Evolutionary conservation across 352 stramenopile species (phyloP).

Genomic region (Salisapilia sapeloensis): DNA sequence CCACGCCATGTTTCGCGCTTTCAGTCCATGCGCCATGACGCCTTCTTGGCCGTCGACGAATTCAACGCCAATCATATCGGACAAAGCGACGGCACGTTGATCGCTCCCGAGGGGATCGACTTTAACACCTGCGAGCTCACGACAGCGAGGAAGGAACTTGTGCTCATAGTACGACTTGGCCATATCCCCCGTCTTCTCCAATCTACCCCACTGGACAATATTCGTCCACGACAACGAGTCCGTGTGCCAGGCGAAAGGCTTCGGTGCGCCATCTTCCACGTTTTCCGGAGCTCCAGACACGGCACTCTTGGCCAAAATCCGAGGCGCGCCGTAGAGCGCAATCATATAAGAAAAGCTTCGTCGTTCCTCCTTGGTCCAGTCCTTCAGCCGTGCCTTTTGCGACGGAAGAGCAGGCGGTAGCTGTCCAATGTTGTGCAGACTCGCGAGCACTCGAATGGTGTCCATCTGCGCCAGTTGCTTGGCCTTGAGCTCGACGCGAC

Average conservation of each 20-base stretch:
- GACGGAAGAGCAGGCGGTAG: constrained; percentile 30
- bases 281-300: constrained; percentile 12
- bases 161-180: constrained; percentile 47
- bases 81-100: constrained; percentile 49
- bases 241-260: constrained; percentile 51
- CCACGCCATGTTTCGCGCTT: constrained; percentile 74
- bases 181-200: constrained; percentile 64
- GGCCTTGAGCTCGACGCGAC: constrained; percentile 67
- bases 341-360: constrained; percentile 68
- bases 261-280: constrained; percentile 13
- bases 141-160: constrained; percentile 57
- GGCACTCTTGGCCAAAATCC: constrained; percentile 50
- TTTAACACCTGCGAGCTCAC: constrained; percentile 62
- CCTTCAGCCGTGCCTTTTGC: constrained; percentile 53
- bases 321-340: constrained; percentile 47
- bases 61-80: constrained; percentile 68
- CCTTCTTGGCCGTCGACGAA: constrained; percentile 78
- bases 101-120: constrained; percentile 60
- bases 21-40: constrained; percentile 63
- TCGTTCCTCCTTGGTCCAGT: constrained; percentile 80
- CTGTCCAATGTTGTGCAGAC: constrained; percentile 47
- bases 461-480: constrained; percentile 74
- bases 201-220: constrained; percentile 59
- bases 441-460: constrained; percentile 44
- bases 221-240: constrained; percentile 74